Conservation (phyloP, 139 green algal genomes). For the Mesotaenium endlicherianum region DNA sequence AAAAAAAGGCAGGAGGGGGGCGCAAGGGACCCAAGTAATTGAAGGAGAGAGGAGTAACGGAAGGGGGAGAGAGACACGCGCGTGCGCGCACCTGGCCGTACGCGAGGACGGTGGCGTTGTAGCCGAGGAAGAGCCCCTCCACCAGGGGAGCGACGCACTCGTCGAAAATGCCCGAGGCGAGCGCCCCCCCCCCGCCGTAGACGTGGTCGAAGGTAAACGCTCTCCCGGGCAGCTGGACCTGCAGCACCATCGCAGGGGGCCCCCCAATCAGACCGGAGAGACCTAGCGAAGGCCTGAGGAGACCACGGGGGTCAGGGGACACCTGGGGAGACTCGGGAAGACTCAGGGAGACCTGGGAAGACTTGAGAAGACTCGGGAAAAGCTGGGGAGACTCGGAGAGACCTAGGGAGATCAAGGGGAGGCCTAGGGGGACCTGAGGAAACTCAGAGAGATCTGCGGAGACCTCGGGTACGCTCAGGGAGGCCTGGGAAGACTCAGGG, state of each 20-base stretch:
- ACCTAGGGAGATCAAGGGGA: too few relatives aligned
- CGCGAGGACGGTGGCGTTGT: constrained; percentile 59
- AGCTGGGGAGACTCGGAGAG: too few relatives aligned
- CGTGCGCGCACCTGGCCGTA: constrained; percentile 50
- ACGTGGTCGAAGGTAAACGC: constrained; percentile 58
- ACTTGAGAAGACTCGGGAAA: too few relatives aligned
- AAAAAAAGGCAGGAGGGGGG: neutral
- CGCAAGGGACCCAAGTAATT: neutral
- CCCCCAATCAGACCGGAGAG: neutral
- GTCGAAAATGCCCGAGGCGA: constrained; percentile 25
- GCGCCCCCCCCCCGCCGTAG: constrained; percentile 32
- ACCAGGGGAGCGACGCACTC: constrained; percentile 57
- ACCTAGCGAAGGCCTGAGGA: too few relatives aligned
- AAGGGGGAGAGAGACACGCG: neutral
- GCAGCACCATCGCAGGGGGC: neutral
- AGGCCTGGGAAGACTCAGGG: too few relatives aligned
- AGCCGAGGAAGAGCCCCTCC: constrained; percentile 53
- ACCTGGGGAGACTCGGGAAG: too few relatives aligned
- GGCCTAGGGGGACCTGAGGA: too few relatives aligned
- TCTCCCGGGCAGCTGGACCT: constrained; percentile 14
- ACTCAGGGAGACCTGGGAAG: too few relatives aligned
- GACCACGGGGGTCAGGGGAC: too few relatives aligned
- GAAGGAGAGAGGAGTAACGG: neutral
- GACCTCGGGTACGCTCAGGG: too few relatives aligned
- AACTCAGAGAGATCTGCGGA: too few relatives aligned